Base-by-base conservation (phyloP, 2,329 filamentous ascomycete species). In the Fusarium mundagurra region DNA sequence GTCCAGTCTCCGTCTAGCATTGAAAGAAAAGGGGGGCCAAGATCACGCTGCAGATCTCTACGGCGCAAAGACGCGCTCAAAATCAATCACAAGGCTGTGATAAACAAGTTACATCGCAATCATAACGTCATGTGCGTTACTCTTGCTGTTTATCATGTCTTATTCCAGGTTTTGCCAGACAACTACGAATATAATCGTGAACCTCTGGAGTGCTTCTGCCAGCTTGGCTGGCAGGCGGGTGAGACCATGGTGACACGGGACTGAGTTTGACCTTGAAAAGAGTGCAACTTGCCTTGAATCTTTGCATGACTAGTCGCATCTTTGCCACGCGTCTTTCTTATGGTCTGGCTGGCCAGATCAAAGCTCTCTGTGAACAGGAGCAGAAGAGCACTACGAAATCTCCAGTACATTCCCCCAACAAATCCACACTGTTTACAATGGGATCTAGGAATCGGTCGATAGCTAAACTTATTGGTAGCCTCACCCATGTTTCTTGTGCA, bases 1-100 rank as follows among this genome's bases (percentile, higher is more conserved):
- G 0, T 31, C 17, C n/a, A 8, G 3, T 10, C 2, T 5, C 0
- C 14, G 6, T 11, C 27, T 7, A 12, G 22, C 1, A 24, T 33
- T 10, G 3, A 18, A 50, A 7, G 22, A 51, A 24, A 20, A 5
- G 8, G 31, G 16, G 47, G 8, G 4, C 4, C 7, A 34, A 18
- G 48, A 5, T 9, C 22, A 33, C 8, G 22, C 5, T 14, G 22
- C 11, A 11, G 48, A 51, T 51, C 11, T 16, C 7, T 24, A 20
- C 8, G 7, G 16, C 11, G 16, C 31, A 24, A 51, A 5, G 11
- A 34, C 22, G 22, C 16, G 5, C n/a, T 18, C 31, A 20, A 33
- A 24, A 0, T 31, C 31, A 34, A 22, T 41, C 20, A 13, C 22
- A 39, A 39, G 11, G 38, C 38, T 1, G 20, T 2, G 11, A 39